phyloP scores from a whole-genome alignment of 306 rosid genomes.

The Bauhinia variegata region DNA sequence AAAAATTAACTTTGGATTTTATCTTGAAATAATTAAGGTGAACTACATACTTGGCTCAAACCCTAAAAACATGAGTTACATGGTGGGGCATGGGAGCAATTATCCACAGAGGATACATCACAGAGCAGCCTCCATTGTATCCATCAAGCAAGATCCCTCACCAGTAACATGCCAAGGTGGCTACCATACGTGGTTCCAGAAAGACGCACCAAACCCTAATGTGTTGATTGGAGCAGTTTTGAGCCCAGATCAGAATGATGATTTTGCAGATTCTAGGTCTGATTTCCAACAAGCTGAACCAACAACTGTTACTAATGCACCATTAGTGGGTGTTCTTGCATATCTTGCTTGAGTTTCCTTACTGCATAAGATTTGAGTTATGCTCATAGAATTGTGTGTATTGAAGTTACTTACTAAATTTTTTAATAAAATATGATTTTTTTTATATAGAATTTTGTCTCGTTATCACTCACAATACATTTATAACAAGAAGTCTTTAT shows the following conservation, averaged over 20 bases:
- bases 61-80: constrained; percentile 57
- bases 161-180: constrained; percentile 58
- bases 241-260: constrained; percentile 48
- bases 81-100: constrained; percentile 65
- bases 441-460: too few species aligned
- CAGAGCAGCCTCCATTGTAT: constrained; percentile 69
- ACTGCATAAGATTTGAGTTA: too few species aligned
- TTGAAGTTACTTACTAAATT: not conserved
- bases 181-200: constrained; percentile 41
- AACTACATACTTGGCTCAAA: constrained; percentile 68
- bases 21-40: constrained; percentile 34
- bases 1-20: too few species aligned
- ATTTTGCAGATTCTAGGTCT: constrained; percentile 40
- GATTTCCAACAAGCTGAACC: constrained; percentile 55
- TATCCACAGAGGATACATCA: constrained; percentile 60
- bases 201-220: constrained; percentile 56
- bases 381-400: too few species aligned
- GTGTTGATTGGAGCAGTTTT: constrained; percentile 59
- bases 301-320: constrained; percentile 47
- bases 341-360: constrained; percentile 36
- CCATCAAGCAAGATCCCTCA: constrained; percentile 37
- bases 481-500: too few species aligned
- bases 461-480: too few species aligned
- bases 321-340: constrained; percentile 67
- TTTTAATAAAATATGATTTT: too few species aligned